phyloP scores from a whole-genome alignment of 345 rosid genomes.

The Boechera divaricarpa region DNA sequence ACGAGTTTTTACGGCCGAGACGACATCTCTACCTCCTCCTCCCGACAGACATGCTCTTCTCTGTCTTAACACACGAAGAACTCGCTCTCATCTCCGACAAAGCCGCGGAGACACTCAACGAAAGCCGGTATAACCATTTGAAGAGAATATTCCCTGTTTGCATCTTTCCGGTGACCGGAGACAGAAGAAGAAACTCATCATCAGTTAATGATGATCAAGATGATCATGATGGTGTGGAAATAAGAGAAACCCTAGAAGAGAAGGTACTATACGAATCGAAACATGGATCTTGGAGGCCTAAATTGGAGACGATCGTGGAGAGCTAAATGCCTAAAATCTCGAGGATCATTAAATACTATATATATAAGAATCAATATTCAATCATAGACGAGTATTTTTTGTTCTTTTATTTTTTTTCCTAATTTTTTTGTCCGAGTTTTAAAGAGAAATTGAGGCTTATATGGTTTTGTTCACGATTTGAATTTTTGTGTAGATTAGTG shows the following conservation, averaged over 20 bases:
- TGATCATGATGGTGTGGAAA: slow-evolving; percentile 31
- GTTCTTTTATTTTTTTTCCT: not conserved
- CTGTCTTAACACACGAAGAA: slow-evolving; percentile 48
- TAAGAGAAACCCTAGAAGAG: slow-evolving; percentile 38
- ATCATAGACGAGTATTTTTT: slow-evolving; percentile 16
- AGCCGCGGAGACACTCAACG: slow-evolving; percentile 40
- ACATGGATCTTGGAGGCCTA: slow-evolving; percentile 48
- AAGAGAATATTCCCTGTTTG: slow-evolving; percentile 49
- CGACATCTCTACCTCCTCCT: slow-evolving; percentile 43
- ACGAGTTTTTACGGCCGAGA: slow-evolving; percentile 38
- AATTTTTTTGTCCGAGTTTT: slow-evolving; percentile 32
- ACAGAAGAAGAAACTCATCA: slow-evolving; percentile 37
- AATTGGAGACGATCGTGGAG: slow-evolving; percentile 47
- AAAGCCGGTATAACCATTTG: slow-evolving; percentile 42
- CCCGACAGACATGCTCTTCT: slow-evolving; percentile 46
- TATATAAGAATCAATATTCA: not conserved
- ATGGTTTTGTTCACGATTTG: slow-evolving; percentile 3
- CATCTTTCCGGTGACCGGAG: slow-evolving; percentile 34
- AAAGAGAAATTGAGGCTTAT: slow-evolving; percentile 34
- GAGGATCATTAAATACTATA: slow-evolving; percentile 4
- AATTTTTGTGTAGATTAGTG: not conserved
- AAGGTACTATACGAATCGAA: slow-evolving; percentile 36
- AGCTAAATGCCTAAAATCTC: slow-evolving; percentile 32
- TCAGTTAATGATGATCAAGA: slow-evolving; percentile 16
- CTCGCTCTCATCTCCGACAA: slow-evolving; percentile 41